Percentiles rank a stretch among this genome's conserved stretches.
These are phyloP conservation scores for Spizellomyces punctatus DNA, from an alignment of 192 early-diverging fungal genomes.

Conservation along the genomic window DNA sequence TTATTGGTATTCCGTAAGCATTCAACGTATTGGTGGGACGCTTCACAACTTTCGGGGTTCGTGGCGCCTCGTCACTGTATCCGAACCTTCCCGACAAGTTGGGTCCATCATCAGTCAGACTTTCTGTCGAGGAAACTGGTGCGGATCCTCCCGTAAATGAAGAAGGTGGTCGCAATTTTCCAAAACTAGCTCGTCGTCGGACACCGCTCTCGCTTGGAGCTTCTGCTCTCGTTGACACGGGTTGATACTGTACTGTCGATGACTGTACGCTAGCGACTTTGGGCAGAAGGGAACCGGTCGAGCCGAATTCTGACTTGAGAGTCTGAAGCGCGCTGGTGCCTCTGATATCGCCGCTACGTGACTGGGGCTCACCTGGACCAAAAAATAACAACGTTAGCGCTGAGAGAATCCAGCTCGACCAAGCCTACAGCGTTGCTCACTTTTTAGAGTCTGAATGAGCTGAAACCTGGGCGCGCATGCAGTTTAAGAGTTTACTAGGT, in stretches of 20 bases:
- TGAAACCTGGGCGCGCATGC: slow-evolving; percentile 46
- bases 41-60: slow-evolving; percentile 19
- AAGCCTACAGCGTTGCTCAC: slow-evolving; percentile 10
- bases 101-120: background rate
- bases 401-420: background rate
- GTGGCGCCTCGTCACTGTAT: slow-evolving; percentile 5
- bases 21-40: slow-evolving; percentile 52
- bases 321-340: background rate
- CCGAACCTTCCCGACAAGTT: background rate
- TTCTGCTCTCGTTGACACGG: background rate
- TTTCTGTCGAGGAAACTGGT: background rate
- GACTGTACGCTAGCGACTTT: background rate
- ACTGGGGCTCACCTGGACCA: background rate
- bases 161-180: background rate
- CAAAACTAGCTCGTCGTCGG: background rate
- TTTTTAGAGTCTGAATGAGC: slow-evolving; percentile 54
- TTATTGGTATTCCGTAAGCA: slow-evolving; percentile 73
- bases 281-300: background rate
- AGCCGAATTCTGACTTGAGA: background rate
- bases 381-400: background rate
- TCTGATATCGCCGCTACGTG: background rate
- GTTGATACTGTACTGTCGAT: background rate
- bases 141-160: background rate
- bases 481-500: background rate
- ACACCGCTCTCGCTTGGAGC: background rate